Evolutionary conservation across 805 yeast species (phyloP), one percentile per base, ranked within the genome.

Genomic region (Metschnikowia kofuensis): DNA sequence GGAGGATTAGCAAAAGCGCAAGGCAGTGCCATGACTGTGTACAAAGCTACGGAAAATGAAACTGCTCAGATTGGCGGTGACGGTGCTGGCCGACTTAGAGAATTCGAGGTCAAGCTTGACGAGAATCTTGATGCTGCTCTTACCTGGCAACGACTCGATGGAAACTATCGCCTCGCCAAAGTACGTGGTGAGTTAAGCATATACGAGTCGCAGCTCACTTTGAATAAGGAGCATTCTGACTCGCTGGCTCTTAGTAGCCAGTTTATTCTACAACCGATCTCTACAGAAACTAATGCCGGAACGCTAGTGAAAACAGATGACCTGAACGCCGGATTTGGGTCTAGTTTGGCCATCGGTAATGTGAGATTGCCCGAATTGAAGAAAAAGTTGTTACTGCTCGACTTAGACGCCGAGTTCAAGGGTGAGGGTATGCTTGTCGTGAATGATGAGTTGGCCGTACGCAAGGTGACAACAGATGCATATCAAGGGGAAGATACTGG

Each of bases 381-480:
- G 59, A 80, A 80, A 56, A 78, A 76, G 50, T 72, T 94, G 35
- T 68, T 74, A 30, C 69, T 75, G 6, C 66, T 70, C 47, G 86
- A 88, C 42, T 80, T 86, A 58, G 74, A 72, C 45, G 97, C 96
- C 0, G 97, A 91, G 61, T 89, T 92, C 64, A 83, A 86, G 65
- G 95, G 97, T 47, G 97, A 90, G 64, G 98, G 98, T 63, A 83
- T 90, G 0, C 70, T 94, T 36, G 96, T 91, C 12, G 86, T 95
- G 39, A 91, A 91, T 60, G 86, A 85, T 48, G 72, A 72, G 45
- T 79, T 94, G 14, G 84, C 88, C 0, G 82, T 94, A 8, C 72
- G 89, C 47, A 92, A 92, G 62, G 75, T 87, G 2, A 62, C 74
- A 1, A 64, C 68, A 50, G 65, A 72, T 32, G 62, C 63, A 16